Conservation (phyloP, 768 basidiomycete genomes). For the Brasilioporus rufonigricans region DNA sequence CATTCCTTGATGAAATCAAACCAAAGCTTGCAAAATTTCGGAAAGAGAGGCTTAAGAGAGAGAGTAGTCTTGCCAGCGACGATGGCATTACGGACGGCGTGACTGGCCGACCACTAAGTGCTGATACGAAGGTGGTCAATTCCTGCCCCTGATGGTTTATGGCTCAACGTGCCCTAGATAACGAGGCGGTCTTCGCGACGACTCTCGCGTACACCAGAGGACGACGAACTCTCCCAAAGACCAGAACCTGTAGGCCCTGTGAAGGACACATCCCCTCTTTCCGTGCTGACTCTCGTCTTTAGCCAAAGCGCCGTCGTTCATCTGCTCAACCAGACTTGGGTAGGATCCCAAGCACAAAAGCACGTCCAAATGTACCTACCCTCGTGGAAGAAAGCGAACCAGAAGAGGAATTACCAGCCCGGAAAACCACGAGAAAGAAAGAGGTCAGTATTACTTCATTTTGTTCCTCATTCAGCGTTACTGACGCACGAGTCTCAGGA, state of each 20-base stretch:
- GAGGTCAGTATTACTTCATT: conserved; percentile 37
- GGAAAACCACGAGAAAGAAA: conserved; percentile 62
- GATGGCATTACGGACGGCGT: conserved; percentile 80
- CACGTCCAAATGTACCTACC: conserved; percentile 39
- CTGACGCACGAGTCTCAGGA: conserved; percentile 41
- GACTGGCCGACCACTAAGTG: conserved; percentile 69
- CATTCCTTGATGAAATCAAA: conserved; percentile 79
- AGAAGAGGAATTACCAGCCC: conserved; percentile 57
- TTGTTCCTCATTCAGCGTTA: neutral
- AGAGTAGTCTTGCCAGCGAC: conserved; percentile 73
- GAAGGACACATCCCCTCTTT: neutral
- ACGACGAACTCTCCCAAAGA: conserved; percentile 40
- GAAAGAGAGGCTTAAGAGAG: conserved; percentile 61
- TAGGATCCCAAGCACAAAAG: conserved; percentile 39
- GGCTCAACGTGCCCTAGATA: conserved; percentile 13
- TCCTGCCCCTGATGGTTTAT: conserved; percentile 3
- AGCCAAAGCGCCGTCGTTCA: conserved; percentile 80
- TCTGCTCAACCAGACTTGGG: conserved; percentile 74
- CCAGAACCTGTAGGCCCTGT: conserved; percentile 54
- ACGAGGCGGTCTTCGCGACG: conserved; percentile 62
- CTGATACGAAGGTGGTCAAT: conserved; percentile 42
- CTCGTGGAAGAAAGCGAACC: conserved; percentile 76
- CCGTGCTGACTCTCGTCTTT: conserved; percentile 14
- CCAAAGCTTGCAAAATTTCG: conserved; percentile 53
- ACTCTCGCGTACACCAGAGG: conserved; percentile 54